A percentile compares a stretch with the other conserved stretches of the same genome.
Evolutionary conservation across 371 early-diverging fungal genomes (phyloP).

Genomic region (Funneliformis caledonium): DNA sequence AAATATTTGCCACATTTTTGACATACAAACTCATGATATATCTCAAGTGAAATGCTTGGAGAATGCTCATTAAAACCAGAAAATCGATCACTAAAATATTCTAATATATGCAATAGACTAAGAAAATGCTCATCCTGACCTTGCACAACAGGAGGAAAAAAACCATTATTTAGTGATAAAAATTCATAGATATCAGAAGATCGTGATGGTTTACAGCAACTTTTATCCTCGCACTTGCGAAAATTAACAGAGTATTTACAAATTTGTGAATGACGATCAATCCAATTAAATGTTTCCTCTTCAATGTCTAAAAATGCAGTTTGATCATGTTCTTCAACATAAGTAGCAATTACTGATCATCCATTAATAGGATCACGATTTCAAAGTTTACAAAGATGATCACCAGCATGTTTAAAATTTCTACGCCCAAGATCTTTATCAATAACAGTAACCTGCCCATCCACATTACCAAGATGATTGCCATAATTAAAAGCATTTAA

Average conservation of each 20-base stretch:
- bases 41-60: not conserved
- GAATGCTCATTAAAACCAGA: not conserved
- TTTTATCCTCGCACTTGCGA: not conserved
- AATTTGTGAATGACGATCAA: constrained; percentile 5
- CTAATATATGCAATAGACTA: not conserved
- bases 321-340: not conserved
- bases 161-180: not conserved
- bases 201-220: constrained; percentile 4
- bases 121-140: not conserved
- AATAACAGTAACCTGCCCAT: not conserved
- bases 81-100: not conserved
- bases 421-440: not conserved
- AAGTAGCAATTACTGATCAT: not conserved
- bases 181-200: not conserved
- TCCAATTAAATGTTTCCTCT: not conserved
- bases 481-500: not conserved
- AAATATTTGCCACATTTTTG: constrained; percentile 3
- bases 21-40: not conserved
- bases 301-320: not conserved
- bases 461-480: not conserved
- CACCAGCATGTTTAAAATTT: not conserved
- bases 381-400: too few species aligned
- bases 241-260: not conserved
- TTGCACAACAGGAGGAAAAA: not conserved
- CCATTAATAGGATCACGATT: too few species aligned